Evolutionary conservation across 1,284 basidiomycete species (phyloP), one percentile per base, ranked within the genome.

Genomic region (Leccinum solheimii): DNA sequence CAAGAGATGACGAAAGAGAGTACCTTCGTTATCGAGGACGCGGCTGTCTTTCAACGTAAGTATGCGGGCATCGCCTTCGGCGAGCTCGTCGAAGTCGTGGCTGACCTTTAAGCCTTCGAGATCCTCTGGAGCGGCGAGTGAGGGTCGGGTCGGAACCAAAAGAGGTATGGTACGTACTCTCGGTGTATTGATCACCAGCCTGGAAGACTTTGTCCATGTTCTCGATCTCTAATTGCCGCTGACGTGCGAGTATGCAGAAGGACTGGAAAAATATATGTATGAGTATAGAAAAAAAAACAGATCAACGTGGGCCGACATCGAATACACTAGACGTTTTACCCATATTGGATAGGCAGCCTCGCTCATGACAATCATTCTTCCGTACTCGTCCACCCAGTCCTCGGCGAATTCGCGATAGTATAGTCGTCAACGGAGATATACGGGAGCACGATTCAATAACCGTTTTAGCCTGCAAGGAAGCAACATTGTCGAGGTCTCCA

Each of bases 1-100:
- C 23, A 40, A 45, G 16, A n/a, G 38, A 13, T 26, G 53, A 51
- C 3, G 13, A 43, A 16, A 43, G 26, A 21, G 66, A 80, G 62
- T 69, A 89, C 94, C 94, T 82, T 97, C 95, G 63, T 93, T 92
- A 69, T 94, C 95, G 34, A 99, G 87, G 59, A 99, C 91, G 40
- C 92, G 87, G 69, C 89, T 91, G 74, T 99, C 97, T 83, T 97
- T 96, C 70, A 99, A 81, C 1, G 97, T 99, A 67, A 99, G 88
- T 79, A 99, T 93, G 64, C 90, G 87, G 67, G 94, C 95, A 76
- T 97, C 92, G 67, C 97, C 97, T 75, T 95, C 94, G 62, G 90
- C 90, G 76, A 98, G 84, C 64, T 85, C 91, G 62, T 97, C 92
- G 62, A 97, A 87, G 80, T 94, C 94, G 79, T 99, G 97, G 77